These are phyloP conservation scores for Aspergillus fijiensis DNA, from an alignment of 2,329 filamentous ascomycete species.

Conservation along the genomic window DNA sequence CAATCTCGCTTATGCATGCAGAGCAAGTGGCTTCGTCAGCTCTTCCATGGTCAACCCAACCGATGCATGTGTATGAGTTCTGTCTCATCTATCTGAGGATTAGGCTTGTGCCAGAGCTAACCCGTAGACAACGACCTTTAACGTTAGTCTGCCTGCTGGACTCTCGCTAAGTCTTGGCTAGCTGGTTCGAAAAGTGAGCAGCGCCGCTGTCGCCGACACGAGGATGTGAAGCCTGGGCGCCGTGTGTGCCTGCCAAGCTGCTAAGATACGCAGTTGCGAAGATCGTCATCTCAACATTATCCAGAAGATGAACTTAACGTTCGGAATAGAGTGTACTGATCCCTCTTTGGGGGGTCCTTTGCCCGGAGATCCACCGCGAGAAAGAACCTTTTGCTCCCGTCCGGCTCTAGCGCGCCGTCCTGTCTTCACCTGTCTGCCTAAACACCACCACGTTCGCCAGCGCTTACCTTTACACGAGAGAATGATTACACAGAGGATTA, in stretches of 20 bases:
- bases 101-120: background rate
- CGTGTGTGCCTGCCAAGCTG: background rate
- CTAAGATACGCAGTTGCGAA: background rate
- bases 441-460: too few relatives aligned
- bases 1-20: background rate
- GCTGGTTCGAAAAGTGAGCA: too few relatives aligned
- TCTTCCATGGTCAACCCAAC: background rate
- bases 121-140: background rate
- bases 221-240: background rate
- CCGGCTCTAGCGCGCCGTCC: background rate
- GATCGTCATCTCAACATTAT: background rate
- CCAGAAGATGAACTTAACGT: too few relatives aligned
- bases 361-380: background rate
- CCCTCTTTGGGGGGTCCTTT: too few relatives aligned
- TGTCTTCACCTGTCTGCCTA: too few relatives aligned
- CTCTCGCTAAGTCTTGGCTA: too few relatives aligned
- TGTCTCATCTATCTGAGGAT: background rate
- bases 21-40: slow-evolving; percentile 3
- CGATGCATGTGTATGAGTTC: background rate
- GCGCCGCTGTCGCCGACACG: background rate
- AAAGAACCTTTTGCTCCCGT: background rate
- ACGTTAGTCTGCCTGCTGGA: too few relatives aligned
- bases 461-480: background rate
- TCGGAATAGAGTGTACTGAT: too few relatives aligned
- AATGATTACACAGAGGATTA: background rate